These are phyloP conservation scores for Gyromitra esculenta DNA, from an alignment of 2,329 filamentous ascomycete genomes.

Conservation along the genomic window DNA sequence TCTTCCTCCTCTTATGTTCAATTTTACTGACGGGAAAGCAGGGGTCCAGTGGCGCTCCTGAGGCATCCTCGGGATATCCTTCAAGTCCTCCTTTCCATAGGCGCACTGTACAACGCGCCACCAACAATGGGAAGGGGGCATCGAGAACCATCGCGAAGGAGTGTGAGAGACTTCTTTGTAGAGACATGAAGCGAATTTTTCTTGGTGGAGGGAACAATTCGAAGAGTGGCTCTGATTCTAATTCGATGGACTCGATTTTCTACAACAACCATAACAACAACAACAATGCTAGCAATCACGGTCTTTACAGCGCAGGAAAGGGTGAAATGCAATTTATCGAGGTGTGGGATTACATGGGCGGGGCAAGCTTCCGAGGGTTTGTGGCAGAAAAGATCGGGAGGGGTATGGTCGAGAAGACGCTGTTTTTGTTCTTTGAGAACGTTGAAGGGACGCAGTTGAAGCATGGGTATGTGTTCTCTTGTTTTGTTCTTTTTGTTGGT, in stretches of 20 bases:
- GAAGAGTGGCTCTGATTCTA: slow-evolving; percentile 84
- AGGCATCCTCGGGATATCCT: slow-evolving; percentile 69
- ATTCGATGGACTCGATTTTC: slow-evolving; percentile 78
- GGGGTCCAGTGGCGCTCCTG: slow-evolving; percentile 80
- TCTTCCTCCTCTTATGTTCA: slow-evolving; percentile 23
- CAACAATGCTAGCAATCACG: slow-evolving; percentile 54
- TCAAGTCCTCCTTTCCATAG: slow-evolving; percentile 59
- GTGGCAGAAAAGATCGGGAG: slow-evolving; percentile 67
- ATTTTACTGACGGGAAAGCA: slow-evolving; percentile 58
- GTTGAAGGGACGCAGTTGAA: slow-evolving; percentile 81
- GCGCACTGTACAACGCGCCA: slow-evolving; percentile 61
- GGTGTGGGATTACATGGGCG: slow-evolving; percentile 85
- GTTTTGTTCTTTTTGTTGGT: slow-evolving; percentile 6
- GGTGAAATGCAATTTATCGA: slow-evolving; percentile 72
- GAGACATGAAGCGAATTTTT: slow-evolving; percentile 92
- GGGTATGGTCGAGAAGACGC: slow-evolving; percentile 73
- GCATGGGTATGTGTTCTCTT: slow-evolving; percentile 73
- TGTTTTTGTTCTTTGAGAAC: slow-evolving; percentile 89
- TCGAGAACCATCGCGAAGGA: slow-evolving; percentile 96
- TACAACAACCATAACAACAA: slow-evolving; percentile 54
- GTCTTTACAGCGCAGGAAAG: slow-evolving; percentile 51
- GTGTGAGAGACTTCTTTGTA: slow-evolving; percentile 99
- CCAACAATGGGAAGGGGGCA: slow-evolving; percentile 82
- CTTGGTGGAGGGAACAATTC: slow-evolving; percentile 85
- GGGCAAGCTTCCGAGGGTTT: slow-evolving; percentile 86